Evolutionary conservation across 2,329 filamentous ascomycete genomes (phyloP).

Genomic region (Phaeosphaeriaceae sp.): DNA sequence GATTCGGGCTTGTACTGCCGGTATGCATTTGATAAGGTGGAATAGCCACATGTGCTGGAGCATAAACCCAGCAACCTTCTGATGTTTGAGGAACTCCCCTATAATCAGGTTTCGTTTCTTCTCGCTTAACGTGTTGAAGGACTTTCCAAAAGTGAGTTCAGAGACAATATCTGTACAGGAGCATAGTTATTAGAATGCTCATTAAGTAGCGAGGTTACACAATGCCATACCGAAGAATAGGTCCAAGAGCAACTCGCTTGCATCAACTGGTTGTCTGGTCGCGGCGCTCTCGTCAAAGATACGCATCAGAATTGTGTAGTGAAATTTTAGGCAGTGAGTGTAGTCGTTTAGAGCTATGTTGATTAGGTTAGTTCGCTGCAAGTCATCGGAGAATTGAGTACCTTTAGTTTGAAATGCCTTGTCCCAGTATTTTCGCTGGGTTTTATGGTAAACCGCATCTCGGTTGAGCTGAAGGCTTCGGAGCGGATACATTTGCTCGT

Average conservation of each 20-base stretch:
- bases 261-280: slow-evolving; percentile 1
- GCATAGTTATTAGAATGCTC: no score
- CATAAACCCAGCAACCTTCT: slow-evolving; percentile 12
- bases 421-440: slow-evolving; percentile 36
- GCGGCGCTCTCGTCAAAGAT: neutral
- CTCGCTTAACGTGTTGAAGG: slow-evolving; percentile 14
- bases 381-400: neutral
- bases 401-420: slow-evolving; percentile 31
- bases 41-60: slow-evolving; percentile 17
- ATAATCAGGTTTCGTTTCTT: slow-evolving; percentile 11
- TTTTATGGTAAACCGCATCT: slow-evolving; percentile 24
- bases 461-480: slow-evolving; percentile 30
- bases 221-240: slow-evolving; percentile 10
- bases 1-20: neutral
- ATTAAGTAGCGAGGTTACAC: no score
- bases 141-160: slow-evolving; percentile 17
- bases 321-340: neutral
- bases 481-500: slow-evolving; percentile 24
- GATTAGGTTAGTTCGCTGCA: neutral
- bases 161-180: slow-evolving; percentile 9
- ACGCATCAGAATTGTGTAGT: slow-evolving; percentile 7
- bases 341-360: slow-evolving; percentile 1
- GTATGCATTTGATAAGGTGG: slow-evolving; percentile 10
- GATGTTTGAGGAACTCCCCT: slow-evolving; percentile 8
- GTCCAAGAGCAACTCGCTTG: slow-evolving; percentile 13